Percentiles rank a stretch among this genome's conserved stretches.
These are phyloP conservation scores for Irpex sp. DNA, from an alignment of 1,284 basidiomycete genomes.

Conservation along the genomic window DNA sequence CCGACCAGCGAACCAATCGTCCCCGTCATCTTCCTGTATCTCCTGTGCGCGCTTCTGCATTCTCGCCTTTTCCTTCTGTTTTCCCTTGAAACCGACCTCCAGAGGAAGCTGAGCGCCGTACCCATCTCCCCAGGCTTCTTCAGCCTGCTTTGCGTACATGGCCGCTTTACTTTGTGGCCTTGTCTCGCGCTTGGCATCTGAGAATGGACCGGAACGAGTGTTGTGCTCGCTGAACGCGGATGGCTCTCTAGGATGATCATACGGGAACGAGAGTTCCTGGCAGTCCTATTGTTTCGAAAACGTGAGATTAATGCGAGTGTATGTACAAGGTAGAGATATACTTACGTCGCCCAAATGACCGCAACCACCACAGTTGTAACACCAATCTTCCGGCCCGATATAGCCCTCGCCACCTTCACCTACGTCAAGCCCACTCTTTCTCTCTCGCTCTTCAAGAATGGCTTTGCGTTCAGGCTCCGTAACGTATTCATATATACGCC, in stretches of 20 bases:
- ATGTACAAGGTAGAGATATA: constrained; percentile 13
- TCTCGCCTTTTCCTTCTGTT: constrained; percentile 54
- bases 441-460: constrained; percentile 46
- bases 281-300: constrained; percentile 59
- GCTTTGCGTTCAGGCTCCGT: constrained; percentile 48
- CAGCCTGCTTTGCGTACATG: constrained; percentile 25
- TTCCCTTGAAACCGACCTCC: constrained; percentile 62
- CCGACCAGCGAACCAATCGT: constrained; percentile 57
- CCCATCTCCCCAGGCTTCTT: constrained; percentile 31
- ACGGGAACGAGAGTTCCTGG: constrained; percentile 43
- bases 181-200: constrained; percentile 33
- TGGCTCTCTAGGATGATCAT: constrained; percentile 50
- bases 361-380: constrained; percentile 80
- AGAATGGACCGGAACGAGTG: constrained; percentile 73
- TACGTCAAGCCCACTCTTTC: constrained; percentile 43
- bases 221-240: constrained; percentile 79
- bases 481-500: constrained; percentile 84
- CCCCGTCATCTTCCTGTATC: constrained; percentile 46
- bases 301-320: background rate
- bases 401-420: constrained; percentile 79
- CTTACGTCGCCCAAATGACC: constrained; percentile 89
- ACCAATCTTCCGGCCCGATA: constrained; percentile 73
- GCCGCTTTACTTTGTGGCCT: constrained; percentile 30
- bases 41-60: constrained; percentile 49
- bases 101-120: constrained; percentile 46